phyloP scores from a whole-genome alignment of 345 rosid genomes.

The Pseudoturritis turrita region DNA sequence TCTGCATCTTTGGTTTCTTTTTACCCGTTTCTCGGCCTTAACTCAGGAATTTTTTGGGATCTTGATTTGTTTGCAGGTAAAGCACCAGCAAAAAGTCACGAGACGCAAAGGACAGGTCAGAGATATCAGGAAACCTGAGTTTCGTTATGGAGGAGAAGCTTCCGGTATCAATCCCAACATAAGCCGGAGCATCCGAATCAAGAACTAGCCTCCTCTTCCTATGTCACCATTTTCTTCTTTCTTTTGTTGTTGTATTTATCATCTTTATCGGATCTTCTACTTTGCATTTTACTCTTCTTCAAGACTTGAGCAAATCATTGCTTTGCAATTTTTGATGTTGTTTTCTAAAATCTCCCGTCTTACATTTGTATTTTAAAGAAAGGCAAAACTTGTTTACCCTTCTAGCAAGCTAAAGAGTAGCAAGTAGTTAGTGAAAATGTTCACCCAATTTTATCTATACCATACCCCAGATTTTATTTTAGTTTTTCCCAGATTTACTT shows the following conservation, averaged over 20 bases:
- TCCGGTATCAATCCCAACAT: constrained; percentile 60
- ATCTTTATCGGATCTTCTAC: neutral
- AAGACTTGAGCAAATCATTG: neutral
- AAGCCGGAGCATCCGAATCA: constrained; percentile 64
- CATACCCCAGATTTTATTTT: too few species aligned
- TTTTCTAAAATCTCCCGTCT: neutral
- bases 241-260: constrained; percentile 1
- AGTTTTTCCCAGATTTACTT: too few species aligned
- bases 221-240: neutral
- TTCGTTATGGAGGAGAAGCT: constrained; percentile 60
- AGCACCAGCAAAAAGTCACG: constrained; percentile 41
- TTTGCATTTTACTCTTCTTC: neutral
- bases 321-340: constrained; percentile 7
- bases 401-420: neutral
- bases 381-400: neutral
- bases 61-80: constrained; percentile 34
- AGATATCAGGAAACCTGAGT: constrained; percentile 47
- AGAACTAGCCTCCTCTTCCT: constrained; percentile 24
- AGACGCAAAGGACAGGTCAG: constrained; percentile 60
- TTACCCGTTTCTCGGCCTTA: neutral
- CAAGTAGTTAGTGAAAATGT: neutral
- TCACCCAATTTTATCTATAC: neutral
- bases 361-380: neutral
- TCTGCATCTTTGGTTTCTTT: neutral
- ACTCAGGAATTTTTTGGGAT: constrained; percentile 1